A percentile compares a stretch with the other conserved stretches of the same genome.
These are phyloP conservation scores for Begonia peltatifolia DNA, from an alignment of 306 rosid genomes.

Conservation along the genomic window DNA sequence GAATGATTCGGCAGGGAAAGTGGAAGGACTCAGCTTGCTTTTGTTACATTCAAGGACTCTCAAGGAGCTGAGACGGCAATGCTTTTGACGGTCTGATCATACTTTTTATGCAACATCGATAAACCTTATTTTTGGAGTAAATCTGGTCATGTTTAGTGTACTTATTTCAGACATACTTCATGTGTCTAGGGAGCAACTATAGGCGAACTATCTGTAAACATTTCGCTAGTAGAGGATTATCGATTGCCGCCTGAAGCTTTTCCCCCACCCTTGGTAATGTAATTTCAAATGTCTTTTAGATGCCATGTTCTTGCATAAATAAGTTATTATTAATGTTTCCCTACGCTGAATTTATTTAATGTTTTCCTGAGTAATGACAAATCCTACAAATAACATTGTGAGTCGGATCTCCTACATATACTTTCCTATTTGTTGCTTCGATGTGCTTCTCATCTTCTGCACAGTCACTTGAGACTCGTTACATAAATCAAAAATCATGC, in stretches of 20 bases:
- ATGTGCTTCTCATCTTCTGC: neutral
- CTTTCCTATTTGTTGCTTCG: too few species aligned
- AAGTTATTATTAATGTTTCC: neutral
- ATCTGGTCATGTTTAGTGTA: too few species aligned
- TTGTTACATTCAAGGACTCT: slow-evolving; percentile 68
- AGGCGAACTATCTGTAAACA: slow-evolving; percentile 39
- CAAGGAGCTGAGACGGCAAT: slow-evolving; percentile 77
- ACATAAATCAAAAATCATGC: too few species aligned
- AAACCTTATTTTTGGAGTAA: too few species aligned
- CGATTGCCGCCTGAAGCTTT: slow-evolving; percentile 64
- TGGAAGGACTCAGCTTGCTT: slow-evolving; percentile 58
- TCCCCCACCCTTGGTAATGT: slow-evolving; percentile 39
- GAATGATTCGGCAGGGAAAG: slow-evolving; percentile 34
- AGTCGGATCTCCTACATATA: too few species aligned
- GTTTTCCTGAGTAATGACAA: too few species aligned
- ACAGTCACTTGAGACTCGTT: neutral
- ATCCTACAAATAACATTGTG: too few species aligned
- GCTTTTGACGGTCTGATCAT: slow-evolving; percentile 49
- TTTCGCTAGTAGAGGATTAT: slow-evolving; percentile 52
- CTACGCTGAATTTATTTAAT: too few species aligned
- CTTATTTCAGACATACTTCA: too few species aligned
- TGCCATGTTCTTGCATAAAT: neutral
- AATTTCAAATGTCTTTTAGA: neutral
- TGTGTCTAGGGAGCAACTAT: slow-evolving; percentile 51
- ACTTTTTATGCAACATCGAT: neutral